Evolutionary conservation across 2,329 filamentous ascomycete species (phyloP), one percentile per base, ranked within the genome.

Genomic region (Aspergillus sp.): DNA sequence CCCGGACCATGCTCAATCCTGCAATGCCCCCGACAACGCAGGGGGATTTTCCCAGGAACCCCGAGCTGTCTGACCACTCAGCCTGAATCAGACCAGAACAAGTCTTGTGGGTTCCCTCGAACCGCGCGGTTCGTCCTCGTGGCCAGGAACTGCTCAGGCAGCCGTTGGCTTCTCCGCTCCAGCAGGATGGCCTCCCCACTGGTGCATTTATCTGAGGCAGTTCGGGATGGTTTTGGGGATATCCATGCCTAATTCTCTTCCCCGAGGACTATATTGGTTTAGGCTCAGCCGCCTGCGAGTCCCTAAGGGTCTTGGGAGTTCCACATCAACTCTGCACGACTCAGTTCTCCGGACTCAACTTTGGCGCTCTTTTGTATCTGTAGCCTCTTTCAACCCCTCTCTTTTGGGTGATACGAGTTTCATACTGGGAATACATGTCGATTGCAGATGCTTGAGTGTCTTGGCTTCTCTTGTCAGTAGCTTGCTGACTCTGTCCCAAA

Each of bases 181-280:
- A 37, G 34, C 19, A 33, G 20, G 34, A 19, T 20, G 15, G 7
- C 12, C 24, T 27, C 41, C 17, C 30, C 44, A 33, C 42, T 24
- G 13, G 20, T 17, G 42, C 45, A 17, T 56, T 37, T 48, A 54
- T 48, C n/a, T 45, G 50, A 53, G 46, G 50, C 50, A 53, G 27
- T n/a, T 45, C 17, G 24, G 48, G 20, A 30, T 41, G 15, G 5
- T 11, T 51, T 51, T 40, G 22, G 15, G 34, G 20, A 30, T 41
- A 27, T 34, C n/a, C 27, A 20, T 37, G n/a, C 15, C 34, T 9
- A 13, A 13, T 33, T 49, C 33, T 13, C 6, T 17, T 22, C 49
- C n/a, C 4, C 27, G 22, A 51, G 39, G 27, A 44, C 44, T 33
- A 15, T 13, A 13, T 33, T 20, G 40, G 49, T 15, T 5, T 12